phyloP scores from a whole-genome alignment of 2,329 filamentous ascomycete species.

The Neofusicoccum ribis region DNA sequence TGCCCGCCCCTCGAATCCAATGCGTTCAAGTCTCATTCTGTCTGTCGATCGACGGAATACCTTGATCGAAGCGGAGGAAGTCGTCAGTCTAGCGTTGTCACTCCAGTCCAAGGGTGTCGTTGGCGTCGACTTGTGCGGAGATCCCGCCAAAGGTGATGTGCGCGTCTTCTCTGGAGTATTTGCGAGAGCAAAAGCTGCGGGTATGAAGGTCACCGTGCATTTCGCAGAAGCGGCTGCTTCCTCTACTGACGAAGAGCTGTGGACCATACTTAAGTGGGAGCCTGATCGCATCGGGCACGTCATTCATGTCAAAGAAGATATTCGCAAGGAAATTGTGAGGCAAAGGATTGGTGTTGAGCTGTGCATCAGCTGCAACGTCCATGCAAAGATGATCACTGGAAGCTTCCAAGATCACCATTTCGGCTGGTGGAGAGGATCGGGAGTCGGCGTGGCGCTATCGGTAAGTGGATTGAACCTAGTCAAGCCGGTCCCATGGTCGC shows the following conservation, averaged over 20 bases:
- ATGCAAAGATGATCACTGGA: constrained; percentile 69
- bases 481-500: neutral
- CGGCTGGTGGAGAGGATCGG: constrained; percentile 65
- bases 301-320: constrained; percentile 66
- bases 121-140: constrained; percentile 76
- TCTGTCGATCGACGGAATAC: constrained; percentile 70
- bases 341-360: constrained; percentile 68
- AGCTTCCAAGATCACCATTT: constrained; percentile 73
- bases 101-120: constrained; percentile 61
- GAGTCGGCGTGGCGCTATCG: constrained; percentile 60
- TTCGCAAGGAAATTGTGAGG: constrained; percentile 58
- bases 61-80: constrained; percentile 59
- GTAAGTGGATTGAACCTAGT: constrained; percentile 53
- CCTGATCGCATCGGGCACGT: constrained; percentile 76
- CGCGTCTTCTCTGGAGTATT: constrained; percentile 62
- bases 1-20: constrained; percentile 32
- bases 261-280: constrained; percentile 62
- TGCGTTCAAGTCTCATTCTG: constrained; percentile 69
- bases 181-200: constrained; percentile 53
- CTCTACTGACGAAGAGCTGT: constrained; percentile 60
- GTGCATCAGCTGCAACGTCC: constrained; percentile 79
- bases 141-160: constrained; percentile 66
- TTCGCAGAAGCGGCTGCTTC: constrained; percentile 70
- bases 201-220: constrained; percentile 69
- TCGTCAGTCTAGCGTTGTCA: constrained; percentile 62